Percentiles rank a stretch among this genome's conserved stretches.
These are phyloP conservation scores for Trypanosoma mega DNA, from an alignment of 208 protist genomes.

Conservation along the genomic window DNA sequence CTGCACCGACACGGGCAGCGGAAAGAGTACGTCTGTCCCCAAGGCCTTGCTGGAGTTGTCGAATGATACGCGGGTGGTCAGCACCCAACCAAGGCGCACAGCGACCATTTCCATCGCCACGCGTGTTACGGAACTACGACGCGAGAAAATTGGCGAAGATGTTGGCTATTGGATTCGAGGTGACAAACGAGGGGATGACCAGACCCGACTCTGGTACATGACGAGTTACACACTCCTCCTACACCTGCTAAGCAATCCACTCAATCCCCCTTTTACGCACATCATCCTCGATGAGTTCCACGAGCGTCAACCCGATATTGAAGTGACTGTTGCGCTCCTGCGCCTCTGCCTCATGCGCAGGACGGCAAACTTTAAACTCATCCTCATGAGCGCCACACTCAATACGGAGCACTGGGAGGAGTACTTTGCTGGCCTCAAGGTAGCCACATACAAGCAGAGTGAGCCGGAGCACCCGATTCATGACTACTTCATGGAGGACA, in stretches of 20 bases:
- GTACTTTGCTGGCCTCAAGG: constrained; percentile 71
- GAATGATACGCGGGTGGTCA: constrained; percentile 25
- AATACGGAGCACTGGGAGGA: constrained; percentile 63
- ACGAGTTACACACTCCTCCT: constrained; percentile 48
- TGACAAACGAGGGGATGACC: constrained; percentile 38
- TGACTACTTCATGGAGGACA: constrained; percentile 90
- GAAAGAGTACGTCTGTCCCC: constrained; percentile 38
- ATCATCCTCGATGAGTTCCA: constrained; percentile 82
- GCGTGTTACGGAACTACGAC: constrained; percentile 22
- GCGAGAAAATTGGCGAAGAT: constrained; percentile 33
- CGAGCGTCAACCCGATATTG: constrained; percentile 86
- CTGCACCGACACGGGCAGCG: constrained; percentile 44
- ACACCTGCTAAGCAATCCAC: constrained; percentile 29
- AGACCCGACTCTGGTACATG: constrained; percentile 54
- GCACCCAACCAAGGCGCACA: constrained; percentile 31
- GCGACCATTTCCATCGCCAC: constrained; percentile 33
- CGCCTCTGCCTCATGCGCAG: constrained; percentile 32
- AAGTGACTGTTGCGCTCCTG: constrained; percentile 67
- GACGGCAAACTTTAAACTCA: constrained; percentile 90
- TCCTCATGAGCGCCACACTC: constrained; percentile 97
- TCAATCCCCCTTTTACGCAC: constrained; percentile 45
- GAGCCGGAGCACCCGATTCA: constrained; percentile 59
- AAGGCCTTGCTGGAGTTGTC: constrained; percentile 38
- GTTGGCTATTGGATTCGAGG: constrained; percentile 42
- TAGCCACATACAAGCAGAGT: constrained; percentile 39